These are phyloP conservation scores for Kwoniella europaea DNA, from an alignment of 768 basidiomycete genomes.

Conservation along the genomic window DNA sequence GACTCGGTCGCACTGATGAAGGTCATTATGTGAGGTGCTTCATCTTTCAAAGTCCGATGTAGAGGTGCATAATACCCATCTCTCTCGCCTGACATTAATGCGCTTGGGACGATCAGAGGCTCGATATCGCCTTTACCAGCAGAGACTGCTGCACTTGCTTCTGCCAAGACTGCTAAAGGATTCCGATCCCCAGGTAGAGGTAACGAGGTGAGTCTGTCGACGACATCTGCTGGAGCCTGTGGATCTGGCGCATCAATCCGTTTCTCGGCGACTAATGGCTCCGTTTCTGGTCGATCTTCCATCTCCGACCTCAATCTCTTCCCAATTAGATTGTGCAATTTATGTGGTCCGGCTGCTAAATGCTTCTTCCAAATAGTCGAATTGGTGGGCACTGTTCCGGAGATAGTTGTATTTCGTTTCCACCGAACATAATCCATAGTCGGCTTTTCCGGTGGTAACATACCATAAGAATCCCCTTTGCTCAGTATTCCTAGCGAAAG, in stretches of 20 bases:
- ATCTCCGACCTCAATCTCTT: neutral
- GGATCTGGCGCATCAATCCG: neutral
- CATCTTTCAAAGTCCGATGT: conserved; percentile 31
- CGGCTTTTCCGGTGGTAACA: conserved; percentile 17
- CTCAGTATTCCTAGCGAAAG: neutral
- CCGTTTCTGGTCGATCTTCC: neutral
- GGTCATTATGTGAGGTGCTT: conserved; percentile 49
- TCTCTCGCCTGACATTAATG: neutral
- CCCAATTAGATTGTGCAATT: neutral
- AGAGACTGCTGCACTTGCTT: conserved; percentile 25
- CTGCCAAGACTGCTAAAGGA: conserved; percentile 44
- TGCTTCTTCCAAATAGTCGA: conserved; percentile 4
- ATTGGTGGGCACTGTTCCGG: conserved; percentile 1
- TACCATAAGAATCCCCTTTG: conserved; percentile 8
- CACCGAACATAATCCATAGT: conserved; percentile 8
- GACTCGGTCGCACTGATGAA: conserved; percentile 37
- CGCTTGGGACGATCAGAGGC: neutral
- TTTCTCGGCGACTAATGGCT: neutral
- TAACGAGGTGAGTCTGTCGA: conserved; percentile 36
- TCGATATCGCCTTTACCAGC: neutral
- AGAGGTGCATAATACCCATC: conserved; percentile 39
- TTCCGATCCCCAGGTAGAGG: conserved; percentile 48
- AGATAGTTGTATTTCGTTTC: conserved; percentile 6
- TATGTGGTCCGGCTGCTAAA: neutral
- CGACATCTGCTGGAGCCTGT: conserved; percentile 4